A percentile compares a stretch with the other conserved stretches of the same genome.
phyloP scores from a whole-genome alignment of 345 rosid genomes.

The Linum tenue region DNA sequence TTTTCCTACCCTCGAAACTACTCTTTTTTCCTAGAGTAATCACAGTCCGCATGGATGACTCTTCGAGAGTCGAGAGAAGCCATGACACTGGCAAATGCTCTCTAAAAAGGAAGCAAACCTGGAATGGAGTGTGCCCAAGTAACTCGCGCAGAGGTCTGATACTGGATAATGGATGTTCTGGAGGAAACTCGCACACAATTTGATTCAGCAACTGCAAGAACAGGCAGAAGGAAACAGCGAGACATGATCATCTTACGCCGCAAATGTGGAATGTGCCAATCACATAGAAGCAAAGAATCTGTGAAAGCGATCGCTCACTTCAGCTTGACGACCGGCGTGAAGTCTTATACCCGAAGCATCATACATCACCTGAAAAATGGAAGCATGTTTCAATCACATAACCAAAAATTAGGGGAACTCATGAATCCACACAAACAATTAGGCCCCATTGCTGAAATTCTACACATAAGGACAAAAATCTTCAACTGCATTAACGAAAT shows the following conservation, averaged over 20 bases:
- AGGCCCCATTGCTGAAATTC: background rate
- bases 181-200: constrained; percentile 94
- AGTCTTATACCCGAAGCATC: constrained; percentile 94
- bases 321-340: constrained; percentile 99
- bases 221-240: background rate
- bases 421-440: too few species aligned
- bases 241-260: background rate
- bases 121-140: constrained; percentile 93
- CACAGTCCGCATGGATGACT: too few species aligned
- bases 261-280: background rate
- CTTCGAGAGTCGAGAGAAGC: too few species aligned
- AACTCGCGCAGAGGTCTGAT: constrained; percentile 84
- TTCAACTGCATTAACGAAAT: background rate
- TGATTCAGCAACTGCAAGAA: constrained; percentile 73
- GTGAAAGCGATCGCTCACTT: constrained; percentile 34
- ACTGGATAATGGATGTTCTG: constrained; percentile 82
- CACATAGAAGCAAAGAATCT: too few species aligned
- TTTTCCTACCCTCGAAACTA: too few species aligned
- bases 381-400: background rate
- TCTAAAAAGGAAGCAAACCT: constrained; percentile 36
- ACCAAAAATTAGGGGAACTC: background rate
- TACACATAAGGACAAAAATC: background rate
- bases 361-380: constrained; percentile 69
- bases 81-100: too few species aligned
- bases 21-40: too few species aligned